These are phyloP conservation scores for Helotiales sp. DNA, from an alignment of 2,329 filamentous ascomycete species.

Conservation along the genomic window DNA sequence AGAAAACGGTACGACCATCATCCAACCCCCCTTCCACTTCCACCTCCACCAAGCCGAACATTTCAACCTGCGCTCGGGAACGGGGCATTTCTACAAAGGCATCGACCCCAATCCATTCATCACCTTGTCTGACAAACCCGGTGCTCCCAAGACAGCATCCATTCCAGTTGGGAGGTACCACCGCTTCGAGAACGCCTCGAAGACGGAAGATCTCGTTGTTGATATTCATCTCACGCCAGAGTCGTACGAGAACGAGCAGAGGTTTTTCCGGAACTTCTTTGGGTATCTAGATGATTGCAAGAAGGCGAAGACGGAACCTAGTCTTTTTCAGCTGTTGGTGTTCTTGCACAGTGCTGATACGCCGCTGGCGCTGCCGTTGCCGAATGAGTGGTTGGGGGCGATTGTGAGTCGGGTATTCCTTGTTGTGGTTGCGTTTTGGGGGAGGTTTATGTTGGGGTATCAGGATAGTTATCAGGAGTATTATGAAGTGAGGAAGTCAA, in stretches of 20 bases:
- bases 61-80: conserved; percentile 16
- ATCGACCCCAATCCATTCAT: conserved; percentile 18
- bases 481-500: conserved; percentile 18
- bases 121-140: background rate
- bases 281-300: conserved; percentile 28
- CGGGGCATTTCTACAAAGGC: conserved; percentile 18
- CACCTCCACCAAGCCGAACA: conserved; percentile 24
- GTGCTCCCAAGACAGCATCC: conserved; percentile 1
- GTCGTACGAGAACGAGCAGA: conserved; percentile 11
- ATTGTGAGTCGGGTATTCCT: conserved; percentile 20
- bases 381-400: conserved; percentile 16
- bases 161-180: conserved; percentile 18
- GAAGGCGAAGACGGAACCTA: conserved; percentile 17
- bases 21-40: conserved; percentile 17
- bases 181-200: conserved; percentile 25
- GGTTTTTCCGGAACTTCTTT: conserved; percentile 29
- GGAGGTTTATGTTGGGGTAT: conserved; percentile 22
- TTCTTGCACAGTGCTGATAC: conserved; percentile 24
- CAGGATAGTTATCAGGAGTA: conserved; percentile 23
- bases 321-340: conserved; percentile 21
- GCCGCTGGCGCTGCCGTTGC: conserved; percentile 21
- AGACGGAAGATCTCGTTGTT: conserved; percentile 19
- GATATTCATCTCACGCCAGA: conserved; percentile 17
- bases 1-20: conserved; percentile 10
- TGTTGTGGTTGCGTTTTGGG: conserved; percentile 14